Conservation (phyloP, 2,329 filamentous ascomycete species). For the Coniosporium tulheliwenetii region DNA sequence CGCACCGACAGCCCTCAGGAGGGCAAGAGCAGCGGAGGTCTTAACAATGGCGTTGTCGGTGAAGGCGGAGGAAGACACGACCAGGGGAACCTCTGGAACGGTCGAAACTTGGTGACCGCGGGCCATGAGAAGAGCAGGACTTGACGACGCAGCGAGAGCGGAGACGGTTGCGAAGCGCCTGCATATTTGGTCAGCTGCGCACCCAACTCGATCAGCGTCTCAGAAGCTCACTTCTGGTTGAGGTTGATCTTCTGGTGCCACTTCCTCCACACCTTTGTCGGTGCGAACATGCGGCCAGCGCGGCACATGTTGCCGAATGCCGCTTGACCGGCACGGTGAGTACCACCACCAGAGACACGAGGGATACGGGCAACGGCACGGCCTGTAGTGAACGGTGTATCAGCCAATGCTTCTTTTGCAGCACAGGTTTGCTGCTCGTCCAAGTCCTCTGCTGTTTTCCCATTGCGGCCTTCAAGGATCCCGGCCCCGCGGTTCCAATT, state of each 20-base stretch:
- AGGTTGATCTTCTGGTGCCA: constrained; percentile 99
- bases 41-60: constrained; percentile 64
- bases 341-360: constrained; percentile 99
- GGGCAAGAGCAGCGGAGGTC: constrained; percentile 72
- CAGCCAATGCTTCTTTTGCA: background rate
- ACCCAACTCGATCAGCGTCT: background rate
- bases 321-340: constrained; percentile 98
- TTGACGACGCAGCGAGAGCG: constrained; percentile 89
- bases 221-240: constrained; percentile 66
- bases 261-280: constrained; percentile 99
- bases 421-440: no score
- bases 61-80: constrained; percentile 84
- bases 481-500: constrained; percentile 8
- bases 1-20: constrained; percentile 85
- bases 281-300: constrained; percentile 99
- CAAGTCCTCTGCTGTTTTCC: no score
- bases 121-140: constrained; percentile 85
- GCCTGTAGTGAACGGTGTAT: constrained; percentile 36
- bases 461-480: no score
- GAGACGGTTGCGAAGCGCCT: constrained; percentile 97
- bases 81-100: constrained; percentile 92
- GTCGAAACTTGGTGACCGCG: constrained; percentile 89
- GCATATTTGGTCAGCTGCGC: constrained; percentile 10
- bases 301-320: constrained; percentile 99
- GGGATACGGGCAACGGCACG: constrained; percentile 99